Percentiles rank a stretch among this genome's conserved stretches.
Conservation (phyloP, 2,329 filamentous ascomycete species). For the Calonectria montana region DNA sequence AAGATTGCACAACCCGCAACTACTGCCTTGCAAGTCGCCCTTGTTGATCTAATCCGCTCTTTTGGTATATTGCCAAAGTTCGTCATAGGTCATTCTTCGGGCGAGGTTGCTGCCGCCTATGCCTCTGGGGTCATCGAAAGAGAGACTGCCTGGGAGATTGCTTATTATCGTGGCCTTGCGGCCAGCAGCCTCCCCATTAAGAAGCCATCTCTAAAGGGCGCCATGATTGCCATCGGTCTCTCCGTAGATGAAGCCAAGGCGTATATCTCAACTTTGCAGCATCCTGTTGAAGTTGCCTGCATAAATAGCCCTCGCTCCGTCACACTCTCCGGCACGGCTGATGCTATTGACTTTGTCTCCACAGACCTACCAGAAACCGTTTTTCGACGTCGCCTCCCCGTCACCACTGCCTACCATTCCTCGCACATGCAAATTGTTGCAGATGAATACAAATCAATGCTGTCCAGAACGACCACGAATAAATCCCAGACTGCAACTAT, state of each 20-base stretch:
- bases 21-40: conserved; percentile 55
- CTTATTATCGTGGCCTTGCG: conserved; percentile 54
- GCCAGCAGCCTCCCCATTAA: conserved; percentile 44
- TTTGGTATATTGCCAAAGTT: conserved; percentile 47
- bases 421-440: conserved; percentile 55
- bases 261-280: conserved; percentile 39
- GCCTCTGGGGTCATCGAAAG: conserved; percentile 50
- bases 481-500: conserved; percentile 43
- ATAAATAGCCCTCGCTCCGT: conserved; percentile 57
- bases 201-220: conserved; percentile 46
- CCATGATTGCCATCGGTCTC: conserved; percentile 56
- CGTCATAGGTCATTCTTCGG: conserved; percentile 59
- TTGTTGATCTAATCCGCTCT: conserved; percentile 53
- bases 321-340: conserved; percentile 55
- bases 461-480: conserved; percentile 38
- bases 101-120: conserved; percentile 59
- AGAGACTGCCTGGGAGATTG: conserved; percentile 54
- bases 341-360: conserved; percentile 46
- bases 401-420: conserved; percentile 58
- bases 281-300: conserved; percentile 53
- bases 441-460: conserved; percentile 47
- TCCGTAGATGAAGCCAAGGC: conserved; percentile 40
- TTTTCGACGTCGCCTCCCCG: conserved; percentile 50
- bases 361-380: conserved; percentile 47
- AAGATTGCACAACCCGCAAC: conserved; percentile 50